Evolutionary conservation across 2,329 filamentous ascomycete genomes (phyloP), one percentile per base, ranked within the genome.

Genomic region (Fusarium sp.): DNA sequence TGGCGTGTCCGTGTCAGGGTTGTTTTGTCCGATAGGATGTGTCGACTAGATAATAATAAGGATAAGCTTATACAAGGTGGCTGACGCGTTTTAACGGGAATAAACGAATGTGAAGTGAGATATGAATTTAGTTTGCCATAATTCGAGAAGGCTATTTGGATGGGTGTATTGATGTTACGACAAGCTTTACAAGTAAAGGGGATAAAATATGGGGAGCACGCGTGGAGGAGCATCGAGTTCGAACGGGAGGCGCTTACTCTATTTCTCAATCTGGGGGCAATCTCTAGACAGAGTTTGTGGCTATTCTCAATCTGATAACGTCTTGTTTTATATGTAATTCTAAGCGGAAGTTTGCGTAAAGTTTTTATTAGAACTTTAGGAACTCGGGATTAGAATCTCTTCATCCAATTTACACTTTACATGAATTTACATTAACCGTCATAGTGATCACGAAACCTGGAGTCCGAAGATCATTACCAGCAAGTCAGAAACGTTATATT

Each of bases 181-280:
- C 46, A 67, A 70, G 52, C 46, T 59, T 54, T 49, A 37, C 23
- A 37, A 45, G 27, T 42, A 44, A 58, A 42, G 46, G 46, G 54
- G 30, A 52, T 26, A 38, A 64, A 64, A 26, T 73, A 73, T 64
- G 66, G 69, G 41, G 55, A 64, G 62, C 44, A 70, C 69, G 70
- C 58, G 66, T 54, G 66, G 70, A 71, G 66, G 70, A 72, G 46
- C 56, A 23, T 64, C 45, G 56, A 41, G 49, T 15, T 32, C 14
- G 17, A 49, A 42, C n/a, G 20, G 41, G 41, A 27, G 18, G 33
- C 32, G 38, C 12, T 27, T 35, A n/a, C 54, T 66, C 35, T 42
- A 38, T 49, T 30, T 67, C 38, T 35, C 32, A 52, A 35, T 13
- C 26, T 33, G n/a, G 12, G 35, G 38, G 15, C n/a, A 44, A 41